These are phyloP conservation scores for Pyrenophora tritici-repentis DNA, from an alignment of 2,329 filamentous ascomycete genomes.

Conservation along the genomic window DNA sequence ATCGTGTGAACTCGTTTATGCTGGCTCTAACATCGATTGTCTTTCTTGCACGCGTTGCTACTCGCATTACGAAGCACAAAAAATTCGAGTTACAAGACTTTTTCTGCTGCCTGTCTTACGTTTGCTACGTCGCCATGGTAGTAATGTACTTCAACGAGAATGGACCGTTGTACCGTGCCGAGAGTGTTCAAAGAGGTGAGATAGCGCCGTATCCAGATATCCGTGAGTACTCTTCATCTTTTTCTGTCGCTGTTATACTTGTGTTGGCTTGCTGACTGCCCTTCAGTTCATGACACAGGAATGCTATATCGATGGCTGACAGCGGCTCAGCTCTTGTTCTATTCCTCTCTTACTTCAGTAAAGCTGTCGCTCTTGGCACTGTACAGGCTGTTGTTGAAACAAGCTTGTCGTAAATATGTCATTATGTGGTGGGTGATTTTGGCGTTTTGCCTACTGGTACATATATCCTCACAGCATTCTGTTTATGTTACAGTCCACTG, in stretches of 20 bases:
- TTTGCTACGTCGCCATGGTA: conserved; percentile 31
- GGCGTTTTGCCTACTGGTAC: conserved; percentile 27
- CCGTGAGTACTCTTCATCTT: conserved; percentile 23
- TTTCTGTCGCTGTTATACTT: conserved; percentile 40
- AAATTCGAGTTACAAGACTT: conserved; percentile 18
- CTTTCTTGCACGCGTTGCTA: conserved; percentile 10
- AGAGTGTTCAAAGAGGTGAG: too few relatives aligned
- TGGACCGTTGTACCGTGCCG: too few relatives aligned
- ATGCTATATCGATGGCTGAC: conserved; percentile 46
- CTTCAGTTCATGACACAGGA: conserved; percentile 37
- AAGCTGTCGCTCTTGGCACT: conserved; percentile 37
- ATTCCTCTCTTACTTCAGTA: conserved; percentile 11
- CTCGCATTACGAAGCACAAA: conserved; percentile 16
- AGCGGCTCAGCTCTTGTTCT: conserved; percentile 41
- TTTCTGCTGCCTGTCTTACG: conserved; percentile 32
- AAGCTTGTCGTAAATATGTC: conserved; percentile 33
- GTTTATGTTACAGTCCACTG: not conserved
- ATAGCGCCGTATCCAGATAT: too few relatives aligned
- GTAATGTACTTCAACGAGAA: conserved; percentile 27
- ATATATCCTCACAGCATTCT: not conserved
- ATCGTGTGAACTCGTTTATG: conserved; percentile 17
- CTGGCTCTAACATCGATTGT: conserved; percentile 21
- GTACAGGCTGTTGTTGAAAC: conserved; percentile 38
- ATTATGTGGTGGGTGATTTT: conserved; percentile 46
- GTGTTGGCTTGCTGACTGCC: conserved; percentile 26